Base-by-base conservation (phyloP, 768 basidiomycete genomes). In the Russula abietina region DNA sequence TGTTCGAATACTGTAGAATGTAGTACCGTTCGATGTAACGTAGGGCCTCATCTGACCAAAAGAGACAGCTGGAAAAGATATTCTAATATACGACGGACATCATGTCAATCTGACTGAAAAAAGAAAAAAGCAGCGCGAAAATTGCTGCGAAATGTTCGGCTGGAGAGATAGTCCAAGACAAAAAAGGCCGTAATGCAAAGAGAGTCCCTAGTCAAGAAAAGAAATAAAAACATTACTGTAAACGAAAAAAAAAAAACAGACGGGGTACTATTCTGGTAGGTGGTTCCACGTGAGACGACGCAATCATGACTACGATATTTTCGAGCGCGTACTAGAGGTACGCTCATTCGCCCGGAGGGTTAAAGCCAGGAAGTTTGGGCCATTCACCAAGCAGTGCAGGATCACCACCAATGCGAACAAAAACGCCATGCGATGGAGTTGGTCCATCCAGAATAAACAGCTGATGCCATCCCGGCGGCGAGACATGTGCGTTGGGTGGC, bases 371-470 rank as follows among this genome's bases (percentile, higher is more conserved):
- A 67, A 82, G 74, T 55, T 82, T 55, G 0, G 89, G 89, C 89
- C 89, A 92, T 66, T 87, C 83, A 0, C 89, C 89, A 14, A 92
- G 71, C 55, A 75, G n/a, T 0, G 77, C 79, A 0, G 89, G 89
- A 70, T 92, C 91, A 1, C 87, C 88, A 24, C 90, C 90, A 54
- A 92, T 87, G 32, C 89, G 82, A 22, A 93, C 82, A 84, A 87
- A 89, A 11, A 77, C 73, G 16, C 88, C 86, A 65, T 84, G 81
- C 32, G 87, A 89, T 2, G 91, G 90, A 3, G 88, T 89, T 28
- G 88, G 85, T 1, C 88, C 88, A 58, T 91, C 89, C 36, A 92
- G 76, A 52, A 92, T 76, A 70, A 87, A 92, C 12, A 92, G 69
- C 70, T 88, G 86, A 60, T 85, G 82, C 85, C 89, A 91, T 4